phyloP scores from a whole-genome alignment of 1,139 yeast species.

The Hemisphaericaspora lyxosophila region DNA sequence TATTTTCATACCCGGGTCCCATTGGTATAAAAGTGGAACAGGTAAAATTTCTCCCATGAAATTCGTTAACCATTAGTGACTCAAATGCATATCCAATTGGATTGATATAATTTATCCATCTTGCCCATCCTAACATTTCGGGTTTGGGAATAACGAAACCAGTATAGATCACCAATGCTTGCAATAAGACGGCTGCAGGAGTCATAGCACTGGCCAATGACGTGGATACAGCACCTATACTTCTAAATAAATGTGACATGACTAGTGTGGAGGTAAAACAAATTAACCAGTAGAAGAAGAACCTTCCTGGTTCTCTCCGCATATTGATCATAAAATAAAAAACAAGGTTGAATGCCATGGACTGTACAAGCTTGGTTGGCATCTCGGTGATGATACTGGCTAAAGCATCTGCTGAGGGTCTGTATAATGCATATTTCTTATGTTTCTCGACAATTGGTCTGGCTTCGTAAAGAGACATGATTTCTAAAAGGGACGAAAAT shows the following conservation, averaged over 20 bases:
- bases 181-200: conserved; percentile 54
- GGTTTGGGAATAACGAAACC: conserved; percentile 61
- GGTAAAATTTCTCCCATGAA: conserved; percentile 47
- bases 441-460: conserved; percentile 64
- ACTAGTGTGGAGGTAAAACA: conserved; percentile 45
- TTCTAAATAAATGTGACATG: conserved; percentile 59
- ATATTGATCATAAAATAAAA: conserved; percentile 59
- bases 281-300: conserved; percentile 52
- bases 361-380: conserved; percentile 51
- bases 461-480: conserved; percentile 53
- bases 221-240: conserved; percentile 57
- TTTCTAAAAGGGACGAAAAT: conserved; percentile 57
- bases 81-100: conserved; percentile 61
- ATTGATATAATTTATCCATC: conserved; percentile 59
- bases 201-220: conserved; percentile 60
- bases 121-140: conserved; percentile 61
- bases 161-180: conserved; percentile 54
- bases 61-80: conserved; percentile 54
- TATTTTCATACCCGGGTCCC: conserved; percentile 49
- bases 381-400: conserved; percentile 58
- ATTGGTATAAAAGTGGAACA: conserved; percentile 49
- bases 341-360: conserved; percentile 45
- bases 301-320: conserved; percentile 57
- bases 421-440: conserved; percentile 60
- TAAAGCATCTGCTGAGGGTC: conserved; percentile 66